Conservation (phyloP, 2,329 filamentous ascomycete genomes). For the Calonectria multiphialidica region DNA sequence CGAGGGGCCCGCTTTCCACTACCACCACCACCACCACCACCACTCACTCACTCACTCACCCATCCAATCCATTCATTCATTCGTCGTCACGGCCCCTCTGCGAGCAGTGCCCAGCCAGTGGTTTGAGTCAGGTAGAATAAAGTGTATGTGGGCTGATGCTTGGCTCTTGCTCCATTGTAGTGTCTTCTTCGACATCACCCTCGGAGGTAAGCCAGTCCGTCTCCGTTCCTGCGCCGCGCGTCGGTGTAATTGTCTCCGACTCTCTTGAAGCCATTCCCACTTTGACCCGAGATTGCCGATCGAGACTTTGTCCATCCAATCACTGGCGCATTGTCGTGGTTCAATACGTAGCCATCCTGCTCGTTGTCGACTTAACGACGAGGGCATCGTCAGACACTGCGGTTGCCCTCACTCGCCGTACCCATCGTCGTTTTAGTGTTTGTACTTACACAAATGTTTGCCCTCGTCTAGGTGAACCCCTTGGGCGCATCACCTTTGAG, state of each 20-base stretch:
- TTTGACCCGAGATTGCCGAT: not conserved
- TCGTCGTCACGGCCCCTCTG: not conserved
- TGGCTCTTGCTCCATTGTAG: constrained; percentile 45
- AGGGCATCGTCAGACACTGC: not conserved
- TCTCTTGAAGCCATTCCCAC: constrained; percentile 21
- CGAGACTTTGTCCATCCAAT: not conserved
- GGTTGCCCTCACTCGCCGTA: not conserved
- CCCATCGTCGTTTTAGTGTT: not conserved
- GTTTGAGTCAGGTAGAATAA: constrained; percentile 3
- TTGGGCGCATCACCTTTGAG: constrained; percentile 91
- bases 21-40: not conserved
- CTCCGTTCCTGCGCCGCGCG: constrained; percentile 2
- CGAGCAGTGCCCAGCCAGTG: not conserved
- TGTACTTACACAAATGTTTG: constrained; percentile 6
- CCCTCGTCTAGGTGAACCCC: constrained; percentile 76
- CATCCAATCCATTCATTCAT: not conserved
- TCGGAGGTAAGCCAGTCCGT: constrained; percentile 70
- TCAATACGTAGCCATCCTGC: not conserved
- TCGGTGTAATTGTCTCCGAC: not conserved
- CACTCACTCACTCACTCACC: too few species aligned
- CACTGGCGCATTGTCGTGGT: not conserved
- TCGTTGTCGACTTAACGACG: not conserved
- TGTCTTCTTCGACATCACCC: constrained; percentile 83
- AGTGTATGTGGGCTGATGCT: constrained; percentile 36
- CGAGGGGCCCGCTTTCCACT: constrained; percentile 11